Evolutionary conservation across 106 monocot genomes (phyloP).

Genomic region (Iris macrosiphon): DNA sequence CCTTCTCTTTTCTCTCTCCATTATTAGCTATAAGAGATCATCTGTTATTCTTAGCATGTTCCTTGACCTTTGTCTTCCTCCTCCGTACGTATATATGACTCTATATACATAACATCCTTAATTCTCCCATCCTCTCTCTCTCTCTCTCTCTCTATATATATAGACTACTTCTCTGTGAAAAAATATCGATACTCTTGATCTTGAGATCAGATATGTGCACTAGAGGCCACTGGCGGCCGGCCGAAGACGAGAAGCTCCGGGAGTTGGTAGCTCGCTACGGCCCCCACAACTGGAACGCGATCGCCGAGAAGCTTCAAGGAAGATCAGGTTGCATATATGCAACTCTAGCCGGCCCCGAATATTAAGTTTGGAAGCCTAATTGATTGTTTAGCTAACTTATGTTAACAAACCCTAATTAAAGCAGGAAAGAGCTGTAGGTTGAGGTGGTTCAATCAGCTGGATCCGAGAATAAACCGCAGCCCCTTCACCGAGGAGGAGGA

Average conservation of each 20-base stretch:
- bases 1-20: too few species aligned
- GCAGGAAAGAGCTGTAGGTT: conserved; percentile 88
- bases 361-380: too few species aligned
- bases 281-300: conserved; percentile 66
- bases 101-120: background rate
- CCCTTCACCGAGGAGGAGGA: conserved; percentile 84
- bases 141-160: background rate
- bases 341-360: background rate
- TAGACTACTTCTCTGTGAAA: too few species aligned
- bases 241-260: conserved; percentile 59
- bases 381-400: too few species aligned
- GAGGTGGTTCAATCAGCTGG: conserved; percentile 92
- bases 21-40: too few species aligned
- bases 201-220: conserved; percentile 56
- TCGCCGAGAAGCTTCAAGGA: conserved; percentile 62
- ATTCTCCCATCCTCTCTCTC: conserved; percentile 6
- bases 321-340: conserved; percentile 57
- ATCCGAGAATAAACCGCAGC: conserved; percentile 71
- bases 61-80: conserved; percentile 4
- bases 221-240: conserved; percentile 64
- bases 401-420: too few species aligned
- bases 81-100: too few species aligned
- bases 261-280: conserved; percentile 43
- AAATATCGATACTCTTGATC: too few species aligned
- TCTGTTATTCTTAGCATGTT: conserved; percentile 1